Evolutionary conservation across 179 eudicot genomes (phyloP).

Genomic region (Heliamphora pulchella): DNA sequence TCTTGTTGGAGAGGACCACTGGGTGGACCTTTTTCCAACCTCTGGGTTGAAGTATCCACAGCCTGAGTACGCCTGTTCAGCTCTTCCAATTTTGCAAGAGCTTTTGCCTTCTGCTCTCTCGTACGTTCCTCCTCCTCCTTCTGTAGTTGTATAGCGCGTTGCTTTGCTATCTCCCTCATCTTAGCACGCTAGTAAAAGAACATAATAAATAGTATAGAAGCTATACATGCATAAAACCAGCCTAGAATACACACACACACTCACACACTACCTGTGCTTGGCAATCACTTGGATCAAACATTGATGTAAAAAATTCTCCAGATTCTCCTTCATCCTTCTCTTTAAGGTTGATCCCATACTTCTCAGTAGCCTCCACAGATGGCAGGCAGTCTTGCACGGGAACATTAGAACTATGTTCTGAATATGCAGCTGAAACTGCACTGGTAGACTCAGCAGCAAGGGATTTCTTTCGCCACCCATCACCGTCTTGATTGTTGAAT

Average conservation of each 20-base stretch:
- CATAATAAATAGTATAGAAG: background rate
- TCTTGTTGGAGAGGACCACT: slow-evolving; percentile 25
- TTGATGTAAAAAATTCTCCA: slow-evolving; percentile 28
- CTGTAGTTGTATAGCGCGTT: slow-evolving; percentile 69
- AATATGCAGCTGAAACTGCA: slow-evolving; percentile 24
- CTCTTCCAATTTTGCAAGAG: slow-evolving; percentile 84
- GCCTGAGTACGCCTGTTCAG: slow-evolving; percentile 59
- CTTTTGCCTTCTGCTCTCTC: slow-evolving; percentile 91
- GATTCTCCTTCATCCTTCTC: slow-evolving; percentile 37
- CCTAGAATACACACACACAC: background rate
- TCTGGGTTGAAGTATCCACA: slow-evolving; percentile 39
- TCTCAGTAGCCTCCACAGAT: slow-evolving; percentile 31
- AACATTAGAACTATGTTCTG: slow-evolving; percentile 27
- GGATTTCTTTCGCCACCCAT: slow-evolving; percentile 55
- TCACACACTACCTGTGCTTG: slow-evolving; percentile 46
- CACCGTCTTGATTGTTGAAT: slow-evolving; percentile 43
- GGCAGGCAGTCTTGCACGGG: slow-evolving; percentile 22
- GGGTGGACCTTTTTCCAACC: slow-evolving; percentile 28
- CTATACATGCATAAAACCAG: slow-evolving; percentile 4
- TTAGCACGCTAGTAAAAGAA: slow-evolving; percentile 58
- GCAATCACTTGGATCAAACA: slow-evolving; percentile 43
- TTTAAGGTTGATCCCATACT: slow-evolving; percentile 21
- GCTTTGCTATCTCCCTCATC: slow-evolving; percentile 77
- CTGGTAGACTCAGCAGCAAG: slow-evolving; percentile 24
- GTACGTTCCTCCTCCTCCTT: slow-evolving; percentile 89